Evolutionary conservation across 148 eudicot species (phyloP), one percentile per base, ranked within the genome.

Genomic region (Chenopodium berlandieri): DNA sequence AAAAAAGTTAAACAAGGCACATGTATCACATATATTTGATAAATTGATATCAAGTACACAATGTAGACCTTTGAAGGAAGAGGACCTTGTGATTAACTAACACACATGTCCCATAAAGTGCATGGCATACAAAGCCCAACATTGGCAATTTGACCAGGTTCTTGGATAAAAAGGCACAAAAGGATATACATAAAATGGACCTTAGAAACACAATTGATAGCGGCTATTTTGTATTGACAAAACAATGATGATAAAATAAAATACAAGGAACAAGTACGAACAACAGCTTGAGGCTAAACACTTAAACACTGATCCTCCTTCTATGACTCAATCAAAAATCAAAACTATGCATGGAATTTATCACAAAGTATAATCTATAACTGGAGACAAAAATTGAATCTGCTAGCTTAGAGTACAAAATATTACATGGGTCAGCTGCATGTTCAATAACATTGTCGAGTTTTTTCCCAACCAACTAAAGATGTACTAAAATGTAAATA

Each of bases 1-100:
- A 76, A 27, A 25, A 60, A 77, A 16, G 75, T 84, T 14, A 82
- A 25, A 58, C 37, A 65, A 54, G 52, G 64, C 25, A 71, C 27
- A 80, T 27, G 3, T 37, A 73, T 47, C 37, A 54, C 17, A 46
- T 75, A 74, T 22, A 62, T 5, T 54, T 44, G 62, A 52, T 52
- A 52, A 12, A 52, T 52, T 52, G 56, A 27, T 52, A 37, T 50
- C 22, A 65, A 12, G 25, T 62, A 62, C n/a, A n/a, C 48, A 22
- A 25, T 48, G 47, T 10, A 60, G 72, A 73, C 32, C 17, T 30
- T 46, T 23, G 22, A 63, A 50, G 9, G 64, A 5, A 63, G 48
- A 80, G 16, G 34, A 46, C 37, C 75, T n/a, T 48, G 31, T 40
- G 12, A 52, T 31, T 27, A 31, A 47, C 60, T 44, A 44, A 73